Percentiles rank a stretch among this genome's conserved stretches.
Evolutionary conservation across 1,139 yeast genomes (phyloP).

Genomic region (Zygosaccharomyces sapae): DNA sequence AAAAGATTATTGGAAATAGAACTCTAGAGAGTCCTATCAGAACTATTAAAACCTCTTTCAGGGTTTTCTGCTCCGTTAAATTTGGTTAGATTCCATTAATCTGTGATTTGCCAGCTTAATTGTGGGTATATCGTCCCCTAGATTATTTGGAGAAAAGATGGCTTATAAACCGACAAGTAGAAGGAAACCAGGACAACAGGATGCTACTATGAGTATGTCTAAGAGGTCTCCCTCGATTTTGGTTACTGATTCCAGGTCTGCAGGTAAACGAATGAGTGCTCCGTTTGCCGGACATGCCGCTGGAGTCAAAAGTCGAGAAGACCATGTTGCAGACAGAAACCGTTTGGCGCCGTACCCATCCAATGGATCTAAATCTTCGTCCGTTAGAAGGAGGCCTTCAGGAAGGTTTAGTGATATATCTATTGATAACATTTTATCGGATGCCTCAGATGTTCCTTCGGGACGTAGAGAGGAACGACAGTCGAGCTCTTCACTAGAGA

Average conservation of each 20-base stretch:
- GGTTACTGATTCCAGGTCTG: slow-evolving; percentile 80
- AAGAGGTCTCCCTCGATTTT: slow-evolving; percentile 82
- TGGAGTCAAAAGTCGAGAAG: slow-evolving; percentile 14
- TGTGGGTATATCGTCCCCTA: not conserved
- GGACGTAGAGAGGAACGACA: slow-evolving; percentile 40
- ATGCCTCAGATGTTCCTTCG: slow-evolving; percentile 85
- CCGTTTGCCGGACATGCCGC: slow-evolving; percentile 66
- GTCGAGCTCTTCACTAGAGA: slow-evolving; percentile 35
- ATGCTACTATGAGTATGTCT: slow-evolving; percentile 20
- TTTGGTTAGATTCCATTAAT: not conserved
- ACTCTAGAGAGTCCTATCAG: not conserved
- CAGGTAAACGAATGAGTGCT: slow-evolving; percentile 61
- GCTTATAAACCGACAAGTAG: slow-evolving; percentile 10
- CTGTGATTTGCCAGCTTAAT: not conserved
- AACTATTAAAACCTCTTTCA: not conserved
- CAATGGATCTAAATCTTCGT: slow-evolving; percentile 1
- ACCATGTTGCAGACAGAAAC: slow-evolving; percentile 8
- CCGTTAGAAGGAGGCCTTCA: slow-evolving; percentile 11
- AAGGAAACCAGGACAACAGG: not conserved
- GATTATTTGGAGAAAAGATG: slow-evolving; percentile 10
- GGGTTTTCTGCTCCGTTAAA: not conserved
- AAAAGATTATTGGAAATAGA: not conserved
- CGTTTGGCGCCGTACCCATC: not conserved
- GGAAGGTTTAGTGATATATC: slow-evolving; percentile 60
- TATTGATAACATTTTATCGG: slow-evolving; percentile 64